Base-by-base conservation (phyloP, 306 rosid genomes). In the Malus fusca region DNA sequence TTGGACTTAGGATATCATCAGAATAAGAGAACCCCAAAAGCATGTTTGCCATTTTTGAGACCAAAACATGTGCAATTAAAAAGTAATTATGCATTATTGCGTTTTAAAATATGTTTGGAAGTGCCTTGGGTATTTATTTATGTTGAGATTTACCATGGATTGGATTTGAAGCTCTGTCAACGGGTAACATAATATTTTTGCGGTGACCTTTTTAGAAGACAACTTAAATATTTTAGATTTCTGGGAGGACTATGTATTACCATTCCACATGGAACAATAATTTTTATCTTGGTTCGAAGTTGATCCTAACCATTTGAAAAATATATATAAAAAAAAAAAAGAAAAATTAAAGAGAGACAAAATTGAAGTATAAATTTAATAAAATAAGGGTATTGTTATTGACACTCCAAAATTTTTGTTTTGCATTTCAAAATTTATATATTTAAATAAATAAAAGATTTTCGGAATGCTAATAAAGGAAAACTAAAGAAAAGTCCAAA, bases 221-320 rank as follows among this genome's bases (percentile, higher is more conserved):
- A 51, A 37, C 51, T 66, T 33, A 6, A 4, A 37, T 10, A 11
- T 70, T 11, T 23, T 52, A 52, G 60, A 52, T 19, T 51, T 70
- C 26, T 58, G 2, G 72, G 13, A 51, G 62, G 13, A 71, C 55
- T 51, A 51, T 18, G 21, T 15, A 15, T 51, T 51, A 51, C 55
- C 55, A 51, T 5, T 48, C 21, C 55, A 53, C 40, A 72, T 73
- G 51, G 72, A 75, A 8, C 67, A 33, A 64, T 53, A 44, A 60
- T 76, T 53, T 69, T 71, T 76, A 82, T 78, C 86, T 76, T 78
- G 79, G 63, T 81, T 85, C 88, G 87, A 90, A 88, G 85, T 84
- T 84, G 92, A 86, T 83, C 68, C 81, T 79, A 40, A 69, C 70
- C 73, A 78, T 19, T 66, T n/a, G 10, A 23, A 11, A 8, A 19